phyloP scores from a whole-genome alignment of 208 protist genomes.

The Plasmodiophora brassicae region DNA sequence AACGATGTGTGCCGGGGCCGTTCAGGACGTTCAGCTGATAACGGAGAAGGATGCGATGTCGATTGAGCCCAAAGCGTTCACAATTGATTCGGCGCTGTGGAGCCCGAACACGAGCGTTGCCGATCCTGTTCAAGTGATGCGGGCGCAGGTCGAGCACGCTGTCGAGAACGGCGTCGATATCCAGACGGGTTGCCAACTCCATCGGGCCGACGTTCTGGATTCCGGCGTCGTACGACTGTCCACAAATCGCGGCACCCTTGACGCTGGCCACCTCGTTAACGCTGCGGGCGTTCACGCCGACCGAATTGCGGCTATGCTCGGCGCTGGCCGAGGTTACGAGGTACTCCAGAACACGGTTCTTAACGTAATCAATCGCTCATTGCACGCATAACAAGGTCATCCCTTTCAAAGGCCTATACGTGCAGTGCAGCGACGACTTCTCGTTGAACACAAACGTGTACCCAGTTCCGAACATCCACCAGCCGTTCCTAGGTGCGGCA shows the following conservation, averaged over 20 bases:
- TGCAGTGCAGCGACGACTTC: not conserved
- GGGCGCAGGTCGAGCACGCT: not conserved
- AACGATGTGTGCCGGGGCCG: not conserved
- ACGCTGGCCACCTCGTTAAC: slow-evolving; percentile 1
- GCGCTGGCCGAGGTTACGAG: not conserved
- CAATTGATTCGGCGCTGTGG: not conserved
- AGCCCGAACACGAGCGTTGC: not conserved
- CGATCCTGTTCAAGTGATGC: not conserved
- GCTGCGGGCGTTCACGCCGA: not conserved
- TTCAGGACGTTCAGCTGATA: not conserved
- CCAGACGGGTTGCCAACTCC: not conserved
- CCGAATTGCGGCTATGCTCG: not conserved
- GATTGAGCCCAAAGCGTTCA: not conserved
- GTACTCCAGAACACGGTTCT: not conserved
- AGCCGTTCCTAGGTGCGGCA: slow-evolving; percentile 23
- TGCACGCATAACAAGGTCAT: no score
- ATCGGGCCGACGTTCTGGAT: not conserved
- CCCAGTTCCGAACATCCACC: not conserved
- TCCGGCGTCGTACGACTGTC: not conserved
- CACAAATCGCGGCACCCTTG: not conserved
- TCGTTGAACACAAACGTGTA: not conserved
- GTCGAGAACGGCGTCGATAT: not conserved
- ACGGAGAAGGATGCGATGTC: not conserved
- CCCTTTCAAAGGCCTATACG: not conserved
- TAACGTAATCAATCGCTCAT: not conserved